Evolutionary conservation across 2,329 filamentous ascomycete genomes (phyloP).

Genomic region (Talaromyces sp.): DNA sequence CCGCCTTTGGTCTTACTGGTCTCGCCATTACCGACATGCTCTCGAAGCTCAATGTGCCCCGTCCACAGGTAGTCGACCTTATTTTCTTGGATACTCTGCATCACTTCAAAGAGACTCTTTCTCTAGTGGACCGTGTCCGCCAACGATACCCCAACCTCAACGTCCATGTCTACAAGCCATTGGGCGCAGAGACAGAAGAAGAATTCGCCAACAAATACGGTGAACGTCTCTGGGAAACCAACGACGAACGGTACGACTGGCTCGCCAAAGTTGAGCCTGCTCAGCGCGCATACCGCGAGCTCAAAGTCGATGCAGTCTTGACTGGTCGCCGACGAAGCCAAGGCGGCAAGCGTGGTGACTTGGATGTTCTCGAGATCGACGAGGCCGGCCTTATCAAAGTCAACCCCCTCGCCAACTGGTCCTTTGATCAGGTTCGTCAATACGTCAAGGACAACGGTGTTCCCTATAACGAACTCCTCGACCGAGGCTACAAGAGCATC

Average conservation of each 20-base stretch:
- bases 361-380: constrained; percentile 90
- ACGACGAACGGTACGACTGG: constrained; percentile 92
- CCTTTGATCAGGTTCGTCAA: constrained; percentile 80
- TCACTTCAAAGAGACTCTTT: constrained; percentile 75
- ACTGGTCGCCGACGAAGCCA: constrained; percentile 90
- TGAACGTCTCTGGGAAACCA: constrained; percentile 76
- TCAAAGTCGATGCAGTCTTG: constrained; percentile 84
- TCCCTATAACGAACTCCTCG: constrained; percentile 88
- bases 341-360: constrained; percentile 84
- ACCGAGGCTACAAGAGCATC: constrained; percentile 95
- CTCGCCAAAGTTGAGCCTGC: constrained; percentile 96
- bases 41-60: constrained; percentile 50
- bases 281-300: constrained; percentile 81
- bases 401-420: constrained; percentile 95
- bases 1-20: constrained; percentile 77
- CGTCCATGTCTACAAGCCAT: constrained; percentile 87
- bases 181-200: constrained; percentile 66
- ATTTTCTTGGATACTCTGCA: constrained; percentile 82
- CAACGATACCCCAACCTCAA: constrained; percentile 73
- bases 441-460: constrained; percentile 86
- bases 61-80: constrained; percentile 51
- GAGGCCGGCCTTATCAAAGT: constrained; percentile 92
- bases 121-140: constrained; percentile 71
- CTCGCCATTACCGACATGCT: constrained; percentile 76
- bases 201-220: constrained; percentile 85